A percentile compares a stretch with the other conserved stretches of the same genome.
phyloP scores from a whole-genome alignment of 2,329 filamentous ascomycete species.

The Cercospora beticola region DNA sequence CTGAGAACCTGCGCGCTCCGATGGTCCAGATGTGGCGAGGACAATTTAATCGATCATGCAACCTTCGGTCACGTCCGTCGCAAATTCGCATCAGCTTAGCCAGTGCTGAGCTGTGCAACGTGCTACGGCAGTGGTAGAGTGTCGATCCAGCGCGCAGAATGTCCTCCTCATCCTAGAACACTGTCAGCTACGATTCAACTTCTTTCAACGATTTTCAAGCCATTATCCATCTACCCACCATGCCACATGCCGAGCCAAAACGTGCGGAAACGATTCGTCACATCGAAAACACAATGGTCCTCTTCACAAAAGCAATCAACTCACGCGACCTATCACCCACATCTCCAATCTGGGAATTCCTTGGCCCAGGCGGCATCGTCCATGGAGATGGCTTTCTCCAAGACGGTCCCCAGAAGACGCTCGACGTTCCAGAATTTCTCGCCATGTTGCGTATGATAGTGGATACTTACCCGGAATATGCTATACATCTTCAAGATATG shows the following conservation, averaged over 20 bases:
- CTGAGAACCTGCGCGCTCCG: not conserved
- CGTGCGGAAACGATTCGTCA: not conserved
- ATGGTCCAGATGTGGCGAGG: not conserved
- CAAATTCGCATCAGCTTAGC: not conserved
- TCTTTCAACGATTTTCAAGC: not conserved
- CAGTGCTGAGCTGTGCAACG: not conserved
- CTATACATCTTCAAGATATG: conserved; percentile 5
- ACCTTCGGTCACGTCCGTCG: not conserved
- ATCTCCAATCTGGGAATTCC: not conserved
- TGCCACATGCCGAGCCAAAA: not conserved
- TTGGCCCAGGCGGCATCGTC: not conserved
- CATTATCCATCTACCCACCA: not conserved
- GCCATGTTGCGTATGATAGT: not conserved
- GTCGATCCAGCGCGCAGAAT: not conserved
- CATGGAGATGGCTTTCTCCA: not conserved
- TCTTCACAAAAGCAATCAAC: not conserved
- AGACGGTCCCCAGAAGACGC: not conserved
- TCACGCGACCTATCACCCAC: not conserved
- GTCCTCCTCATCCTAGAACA: not conserved
- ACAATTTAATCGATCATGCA: not conserved
- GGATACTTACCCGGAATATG: conserved; percentile 7
- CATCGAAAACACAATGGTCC: not conserved
- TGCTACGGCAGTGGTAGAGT: not conserved
- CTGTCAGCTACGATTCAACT: not conserved
- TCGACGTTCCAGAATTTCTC: conserved; percentile 1